A percentile compares a stretch with the other conserved stretches of the same genome.
phyloP scores from a whole-genome alignment of 768 basidiomycete genomes.

The Suillus fuscotomentosus region DNA sequence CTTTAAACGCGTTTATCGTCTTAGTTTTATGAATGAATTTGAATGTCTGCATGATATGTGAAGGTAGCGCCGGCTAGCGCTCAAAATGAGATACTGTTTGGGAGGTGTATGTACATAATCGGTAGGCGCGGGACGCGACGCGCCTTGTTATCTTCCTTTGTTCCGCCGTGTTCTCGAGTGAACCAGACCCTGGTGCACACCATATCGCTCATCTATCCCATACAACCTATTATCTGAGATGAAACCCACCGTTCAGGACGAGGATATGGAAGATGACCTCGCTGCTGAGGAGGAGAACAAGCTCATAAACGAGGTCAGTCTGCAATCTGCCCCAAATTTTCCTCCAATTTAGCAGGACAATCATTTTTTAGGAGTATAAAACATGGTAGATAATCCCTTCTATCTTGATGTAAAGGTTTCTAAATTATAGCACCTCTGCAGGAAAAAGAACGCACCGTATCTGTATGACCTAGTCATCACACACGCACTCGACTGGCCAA shows the following conservation, averaged over 20 bases:
- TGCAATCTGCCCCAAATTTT: slow-evolving; percentile 9
- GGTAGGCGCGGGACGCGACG: slow-evolving; percentile 21
- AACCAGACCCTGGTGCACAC: neutral
- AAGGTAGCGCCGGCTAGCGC: neutral
- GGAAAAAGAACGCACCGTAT: slow-evolving; percentile 98
- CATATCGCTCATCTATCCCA: neutral
- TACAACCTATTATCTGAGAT: slow-evolving; percentile 19
- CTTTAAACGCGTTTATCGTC: neutral
- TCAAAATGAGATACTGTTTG: neutral
- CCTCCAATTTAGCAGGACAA: slow-evolving; percentile 4
- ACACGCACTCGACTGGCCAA: slow-evolving; percentile 98
- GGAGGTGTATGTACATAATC: neutral
- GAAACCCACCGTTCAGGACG: slow-evolving; percentile 48
- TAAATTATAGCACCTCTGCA: slow-evolving; percentile 27
- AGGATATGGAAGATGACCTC: slow-evolving; percentile 78
- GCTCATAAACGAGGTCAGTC: slow-evolving; percentile 76
- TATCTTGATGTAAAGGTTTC: neutral
- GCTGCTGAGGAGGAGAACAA: slow-evolving; percentile 87
- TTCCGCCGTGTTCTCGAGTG: neutral
- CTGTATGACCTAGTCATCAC: slow-evolving; percentile 97
- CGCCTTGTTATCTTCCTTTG: slow-evolving; percentile 13
- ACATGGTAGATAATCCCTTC: slow-evolving; percentile 53
- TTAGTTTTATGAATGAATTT: neutral
- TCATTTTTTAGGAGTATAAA: slow-evolving; percentile 68
- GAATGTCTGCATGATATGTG: no score